A percentile compares a stretch with the other conserved stretches of the same genome.
These are phyloP conservation scores for Chaetomidium leptoderma DNA, from an alignment of 495 filamentous ascomycete genomes.

Conservation along the genomic window DNA sequence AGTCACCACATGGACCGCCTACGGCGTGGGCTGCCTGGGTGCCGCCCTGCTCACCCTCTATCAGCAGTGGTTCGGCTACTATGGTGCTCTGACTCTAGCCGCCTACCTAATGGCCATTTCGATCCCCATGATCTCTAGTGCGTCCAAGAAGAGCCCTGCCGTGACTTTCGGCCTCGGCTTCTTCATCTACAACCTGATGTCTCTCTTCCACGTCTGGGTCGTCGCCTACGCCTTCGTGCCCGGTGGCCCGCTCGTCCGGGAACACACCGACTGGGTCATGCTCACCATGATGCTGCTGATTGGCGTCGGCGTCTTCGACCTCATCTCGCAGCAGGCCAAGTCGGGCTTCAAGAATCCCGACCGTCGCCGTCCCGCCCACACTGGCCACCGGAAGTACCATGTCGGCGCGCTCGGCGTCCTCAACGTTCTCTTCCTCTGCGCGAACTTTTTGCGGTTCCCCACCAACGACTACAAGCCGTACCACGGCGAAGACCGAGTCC, in stretches of 20 bases:
- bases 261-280: constrained; percentile 96
- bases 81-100: constrained; percentile 71
- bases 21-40: constrained; percentile 69
- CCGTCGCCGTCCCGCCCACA: constrained; percentile 23
- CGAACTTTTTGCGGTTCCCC: constrained; percentile 92
- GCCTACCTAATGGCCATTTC: constrained; percentile 79
- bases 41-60: constrained; percentile 76
- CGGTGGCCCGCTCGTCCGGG: constrained; percentile 85
- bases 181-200: constrained; percentile 81
- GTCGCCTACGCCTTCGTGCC: constrained; percentile 99
- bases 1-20: constrained; percentile 76
- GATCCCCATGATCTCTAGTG: constrained; percentile 68
- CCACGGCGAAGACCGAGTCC: constrained; percentile 76
- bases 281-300: constrained; percentile 75
- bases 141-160: constrained; percentile 68
- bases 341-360: constrained; percentile 13
- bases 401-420: constrained; percentile 52
- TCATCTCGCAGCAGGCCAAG: constrained; percentile 44
- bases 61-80: constrained; percentile 83
- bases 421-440: constrained; percentile 71
- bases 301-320: constrained; percentile 78
- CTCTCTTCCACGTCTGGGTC: constrained; percentile 95
- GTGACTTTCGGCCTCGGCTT: constrained; percentile 82
- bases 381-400: constrained; percentile 49
- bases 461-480: constrained; percentile 87